Evolutionary conservation across 148 eudicot genomes (phyloP), one percentile per base, ranked within the genome.

Genomic region (Cornus suecica): DNA sequence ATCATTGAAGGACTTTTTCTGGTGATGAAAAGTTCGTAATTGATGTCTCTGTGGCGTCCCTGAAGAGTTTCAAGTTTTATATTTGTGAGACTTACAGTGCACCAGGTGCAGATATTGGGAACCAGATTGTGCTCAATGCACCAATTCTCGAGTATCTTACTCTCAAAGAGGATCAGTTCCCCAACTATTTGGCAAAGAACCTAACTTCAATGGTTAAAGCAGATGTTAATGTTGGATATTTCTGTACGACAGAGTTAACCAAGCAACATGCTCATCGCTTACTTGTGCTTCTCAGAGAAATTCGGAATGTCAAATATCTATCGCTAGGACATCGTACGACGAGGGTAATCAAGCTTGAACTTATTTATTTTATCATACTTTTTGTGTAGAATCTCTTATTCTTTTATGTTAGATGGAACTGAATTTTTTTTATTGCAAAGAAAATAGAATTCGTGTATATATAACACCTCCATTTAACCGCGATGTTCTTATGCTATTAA

Each of bases 251-350:
- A 2, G 6, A 23, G 14, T 5, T 28, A 48, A 24, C 8, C 25
- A 26, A 69, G 13, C 32, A 66, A 66, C 51, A 76, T 68, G 76
- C 41, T n/a, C 31, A 29, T 61, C 76, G 32, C 18, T 11, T 41
- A 6, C 25, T 73, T 23, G 34, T 20, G 76, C 72, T 76, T 76
- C 32, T 76, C 16, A 37, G 61, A 52, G 78, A 31, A 67, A 37
- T 76, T 27, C 26, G 31, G 11, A 56, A 22, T 42, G 63, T 69
- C 20, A 56, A 68, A 42, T 76, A 48, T 32, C 72, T 76, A 1
- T 52, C 66, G 1, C 62, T 76, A 10, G 15, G 45, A 8, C 16
- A 4, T 13, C 22, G 37, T 10, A 76, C 78, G 18, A 68, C 42
- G 63, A 27, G 5, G 29, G 76, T 73, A 24, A n/a, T n/a, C n/a